A percentile compares a stretch with the other conserved stretches of the same genome.
Evolutionary conservation across 257 asterid species (phyloP).

Genomic region (Datura wrightii): DNA sequence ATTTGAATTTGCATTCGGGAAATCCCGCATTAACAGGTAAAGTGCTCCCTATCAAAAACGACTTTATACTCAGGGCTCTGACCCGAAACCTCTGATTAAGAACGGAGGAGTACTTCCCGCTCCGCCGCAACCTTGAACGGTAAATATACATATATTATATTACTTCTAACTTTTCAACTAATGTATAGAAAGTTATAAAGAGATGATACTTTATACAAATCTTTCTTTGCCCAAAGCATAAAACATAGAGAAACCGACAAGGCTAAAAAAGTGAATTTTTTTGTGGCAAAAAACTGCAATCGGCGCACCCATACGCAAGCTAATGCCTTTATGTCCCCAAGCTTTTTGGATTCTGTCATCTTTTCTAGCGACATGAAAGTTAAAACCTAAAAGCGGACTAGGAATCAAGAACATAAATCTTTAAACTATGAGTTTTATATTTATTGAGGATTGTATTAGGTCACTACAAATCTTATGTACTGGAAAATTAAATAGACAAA

Average conservation of each 20-base stretch:
- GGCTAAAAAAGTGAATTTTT: background rate
- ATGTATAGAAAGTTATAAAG: conserved; percentile 6
- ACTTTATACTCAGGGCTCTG: no score
- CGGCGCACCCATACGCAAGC: conserved; percentile 21
- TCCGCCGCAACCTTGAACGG: no score
- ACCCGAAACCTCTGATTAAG: no score
- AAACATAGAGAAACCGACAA: background rate
- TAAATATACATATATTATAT: background rate
- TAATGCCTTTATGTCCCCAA: background rate
- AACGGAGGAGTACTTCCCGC: no score
- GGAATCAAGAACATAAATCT: background rate
- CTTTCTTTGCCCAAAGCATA: background rate
- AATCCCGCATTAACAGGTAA: no score
- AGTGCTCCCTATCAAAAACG: no score
- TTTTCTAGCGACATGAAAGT: background rate
- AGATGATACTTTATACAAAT: background rate
- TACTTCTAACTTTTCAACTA: conserved; percentile 19
- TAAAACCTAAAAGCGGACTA: background rate
- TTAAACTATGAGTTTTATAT: background rate
- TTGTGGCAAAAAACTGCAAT: background rate
- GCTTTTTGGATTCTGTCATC: conserved; percentile 16
- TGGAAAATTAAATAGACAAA: background rate
- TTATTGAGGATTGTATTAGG: background rate
- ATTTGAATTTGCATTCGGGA: no score
- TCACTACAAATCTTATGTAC: background rate